Evolutionary conservation across 2,329 filamentous ascomycete species (phyloP).

Genomic region (Aspergillus aculeatinus): DNA sequence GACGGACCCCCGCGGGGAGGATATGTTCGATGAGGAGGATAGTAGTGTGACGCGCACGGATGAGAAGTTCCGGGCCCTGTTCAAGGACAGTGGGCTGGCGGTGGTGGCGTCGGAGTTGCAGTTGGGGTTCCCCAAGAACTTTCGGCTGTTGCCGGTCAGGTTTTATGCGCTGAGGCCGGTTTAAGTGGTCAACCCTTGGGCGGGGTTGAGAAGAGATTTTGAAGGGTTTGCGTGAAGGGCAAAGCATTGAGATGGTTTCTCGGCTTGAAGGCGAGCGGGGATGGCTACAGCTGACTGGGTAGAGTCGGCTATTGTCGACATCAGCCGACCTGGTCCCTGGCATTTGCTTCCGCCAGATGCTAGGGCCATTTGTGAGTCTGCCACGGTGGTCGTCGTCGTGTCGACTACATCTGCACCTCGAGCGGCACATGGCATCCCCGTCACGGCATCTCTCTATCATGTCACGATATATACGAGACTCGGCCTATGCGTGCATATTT

Average conservation of each 20-base stretch:
- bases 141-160: conserved; percentile 68
- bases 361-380: no score
- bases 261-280: background rate
- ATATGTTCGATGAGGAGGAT: conserved; percentile 74
- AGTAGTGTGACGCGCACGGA: conserved; percentile 77
- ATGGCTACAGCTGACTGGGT: background rate
- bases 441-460: no score
- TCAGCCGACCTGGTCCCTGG: background rate
- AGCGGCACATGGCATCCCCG: no score
- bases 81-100: conserved; percentile 65
- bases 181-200: background rate
- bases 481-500: no score
- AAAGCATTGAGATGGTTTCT: background rate
- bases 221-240: background rate
- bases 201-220: background rate
- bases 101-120: conserved; percentile 72
- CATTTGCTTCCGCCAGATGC: no score
- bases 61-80: conserved; percentile 67
- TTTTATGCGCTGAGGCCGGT: conserved; percentile 71
- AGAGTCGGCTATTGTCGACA: background rate
- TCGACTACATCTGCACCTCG: no score
- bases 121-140: conserved; percentile 63
- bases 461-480: no score
- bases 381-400: no score
- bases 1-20: conserved; percentile 52